Conservation (phyloP, 1,284 basidiomycete species). For the Papiliotrema nemorosa region DNA sequence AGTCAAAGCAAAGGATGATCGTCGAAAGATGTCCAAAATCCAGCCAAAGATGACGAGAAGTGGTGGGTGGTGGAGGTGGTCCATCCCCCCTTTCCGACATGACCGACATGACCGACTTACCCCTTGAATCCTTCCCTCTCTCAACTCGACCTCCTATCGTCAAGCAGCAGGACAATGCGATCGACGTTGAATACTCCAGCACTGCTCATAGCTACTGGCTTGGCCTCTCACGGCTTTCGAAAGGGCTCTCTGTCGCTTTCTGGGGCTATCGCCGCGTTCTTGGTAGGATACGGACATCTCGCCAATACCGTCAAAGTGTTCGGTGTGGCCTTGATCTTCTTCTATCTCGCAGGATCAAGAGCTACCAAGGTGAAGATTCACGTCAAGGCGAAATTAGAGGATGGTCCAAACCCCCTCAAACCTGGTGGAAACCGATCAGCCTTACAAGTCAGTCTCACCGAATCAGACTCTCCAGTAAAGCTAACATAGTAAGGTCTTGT, state of each 20-base stretch:
- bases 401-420: conserved; percentile 62
- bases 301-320: conserved; percentile 54
- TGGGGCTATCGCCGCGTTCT: conserved; percentile 64
- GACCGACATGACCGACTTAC: too few species aligned
- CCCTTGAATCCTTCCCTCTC: too few species aligned
- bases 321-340: conserved; percentile 69
- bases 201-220: conserved; percentile 50
- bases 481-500: conserved; percentile 54
- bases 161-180: too few species aligned
- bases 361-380: conserved; percentile 72
- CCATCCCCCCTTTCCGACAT: too few species aligned
- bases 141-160: too few species aligned
- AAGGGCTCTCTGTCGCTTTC: conserved; percentile 49
- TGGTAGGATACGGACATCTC: conserved; percentile 59
- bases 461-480: neutral
- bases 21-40: too few species aligned
- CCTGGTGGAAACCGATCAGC: conserved; percentile 64
- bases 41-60: too few species aligned
- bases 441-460: conserved; percentile 58
- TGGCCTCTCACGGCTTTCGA: conserved; percentile 56
- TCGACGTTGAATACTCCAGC: conserved; percentile 42
- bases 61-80: too few species aligned
- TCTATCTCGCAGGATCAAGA: conserved; percentile 75
- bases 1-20: too few species aligned
- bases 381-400: conserved; percentile 71